phyloP scores from a whole-genome alignment of 345 rosid species.

The Geranium rotundifolium region DNA sequence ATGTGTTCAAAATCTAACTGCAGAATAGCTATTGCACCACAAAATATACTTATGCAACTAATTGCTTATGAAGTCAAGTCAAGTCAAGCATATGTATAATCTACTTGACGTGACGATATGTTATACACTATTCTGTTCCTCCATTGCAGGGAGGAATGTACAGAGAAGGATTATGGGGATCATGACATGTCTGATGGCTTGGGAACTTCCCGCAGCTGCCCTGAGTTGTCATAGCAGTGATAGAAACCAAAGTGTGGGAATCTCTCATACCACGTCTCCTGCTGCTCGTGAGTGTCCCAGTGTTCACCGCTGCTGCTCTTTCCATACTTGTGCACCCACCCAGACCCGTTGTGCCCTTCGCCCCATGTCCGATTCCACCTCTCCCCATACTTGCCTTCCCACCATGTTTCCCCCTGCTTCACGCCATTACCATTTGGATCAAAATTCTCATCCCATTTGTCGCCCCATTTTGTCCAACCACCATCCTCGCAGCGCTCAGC shows the following conservation, averaged over 20 bases:
- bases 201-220: constrained; percentile 66
- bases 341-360: constrained; percentile 75
- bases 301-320: constrained; percentile 93
- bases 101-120: too few relatives aligned
- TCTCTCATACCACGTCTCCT: constrained; percentile 92
- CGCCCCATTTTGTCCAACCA: constrained; percentile 95
- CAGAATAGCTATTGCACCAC: too few relatives aligned
- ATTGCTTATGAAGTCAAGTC: too few relatives aligned
- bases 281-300: constrained; percentile 70
- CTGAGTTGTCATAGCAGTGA: constrained; percentile 85
- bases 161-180: not conserved
- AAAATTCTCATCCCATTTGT: constrained; percentile 95
- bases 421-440: constrained; percentile 62
- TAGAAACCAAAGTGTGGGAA: constrained; percentile 87
- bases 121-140: too few relatives aligned
- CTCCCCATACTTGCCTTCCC: constrained; percentile 81
- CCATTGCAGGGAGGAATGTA: too few relatives aligned
- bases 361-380: constrained; percentile 97
- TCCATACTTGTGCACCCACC: constrained; percentile 95
- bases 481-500: constrained; percentile 77
- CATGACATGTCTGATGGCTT: constrained; percentile 42
- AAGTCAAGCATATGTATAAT: too few relatives aligned
- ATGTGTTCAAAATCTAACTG: too few relatives aligned
- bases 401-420: constrained; percentile 95
- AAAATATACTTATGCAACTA: too few relatives aligned